phyloP scores from a whole-genome alignment of 2,329 filamentous ascomycete genomes.

The Monosporascus sp. region DNA sequence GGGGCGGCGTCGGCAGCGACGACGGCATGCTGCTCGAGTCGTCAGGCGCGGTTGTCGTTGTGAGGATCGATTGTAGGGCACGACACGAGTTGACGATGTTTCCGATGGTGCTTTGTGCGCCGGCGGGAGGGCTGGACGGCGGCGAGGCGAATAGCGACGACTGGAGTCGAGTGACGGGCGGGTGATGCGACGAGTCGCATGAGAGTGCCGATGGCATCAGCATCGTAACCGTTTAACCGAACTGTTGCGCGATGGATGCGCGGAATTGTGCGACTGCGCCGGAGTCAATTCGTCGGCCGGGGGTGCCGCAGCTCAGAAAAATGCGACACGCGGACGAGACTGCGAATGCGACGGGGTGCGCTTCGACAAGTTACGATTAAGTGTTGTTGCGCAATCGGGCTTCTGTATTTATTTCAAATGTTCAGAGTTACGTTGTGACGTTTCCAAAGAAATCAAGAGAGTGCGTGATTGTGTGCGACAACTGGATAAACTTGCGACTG shows the following conservation, averaged over 20 bases:
- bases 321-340: slow-evolving; percentile 6
- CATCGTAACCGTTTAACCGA: slow-evolving; percentile 36
- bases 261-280: slow-evolving; percentile 1
- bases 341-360: background rate
- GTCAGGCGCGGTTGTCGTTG: slow-evolving; percentile 29
- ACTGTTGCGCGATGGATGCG: slow-evolving; percentile 1
- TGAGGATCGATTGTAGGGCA: slow-evolving; percentile 55
- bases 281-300: background rate
- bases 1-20: slow-evolving; percentile 49
- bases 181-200: slow-evolving; percentile 51
- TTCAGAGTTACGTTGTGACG: background rate
- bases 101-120: slow-evolving; percentile 41
- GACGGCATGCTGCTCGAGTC: slow-evolving; percentile 10
- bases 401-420: background rate
- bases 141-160: slow-evolving; percentile 52
- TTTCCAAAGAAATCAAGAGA: slow-evolving; percentile 4
- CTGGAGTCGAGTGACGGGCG: slow-evolving; percentile 40
- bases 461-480: background rate
- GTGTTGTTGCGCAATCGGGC: background rate
- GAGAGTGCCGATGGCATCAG: slow-evolving; percentile 54
- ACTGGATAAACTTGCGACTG: background rate
- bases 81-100: slow-evolving; percentile 57
- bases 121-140: slow-evolving; percentile 50
- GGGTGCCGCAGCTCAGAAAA: slow-evolving; percentile 1
- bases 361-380: background rate